Evolutionary conservation across 129 eudicot genomes (phyloP).

Genomic region (Tanacetum coccineum): DNA sequence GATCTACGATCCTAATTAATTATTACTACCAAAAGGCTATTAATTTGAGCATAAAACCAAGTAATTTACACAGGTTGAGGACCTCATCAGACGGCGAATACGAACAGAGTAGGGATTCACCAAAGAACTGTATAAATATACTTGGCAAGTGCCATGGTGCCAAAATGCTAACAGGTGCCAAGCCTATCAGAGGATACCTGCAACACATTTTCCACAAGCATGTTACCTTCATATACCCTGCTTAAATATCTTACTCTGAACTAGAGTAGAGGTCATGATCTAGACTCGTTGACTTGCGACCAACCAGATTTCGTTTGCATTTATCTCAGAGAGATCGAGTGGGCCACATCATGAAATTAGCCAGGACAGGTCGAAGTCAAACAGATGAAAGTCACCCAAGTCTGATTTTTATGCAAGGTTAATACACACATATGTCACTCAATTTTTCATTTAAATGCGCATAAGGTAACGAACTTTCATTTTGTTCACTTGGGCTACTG

Average conservation of each 20-base stretch:
- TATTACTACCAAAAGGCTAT: conserved; percentile 22
- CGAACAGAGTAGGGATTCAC: conserved; percentile 12
- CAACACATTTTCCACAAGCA: conserved; percentile 18
- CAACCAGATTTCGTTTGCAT: too few species aligned
- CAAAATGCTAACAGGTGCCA: conserved; percentile 17
- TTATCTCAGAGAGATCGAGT: too few species aligned
- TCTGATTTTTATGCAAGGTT: too few species aligned
- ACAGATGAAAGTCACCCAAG: too few species aligned
- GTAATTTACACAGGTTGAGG: conserved; percentile 38
- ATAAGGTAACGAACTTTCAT: too few species aligned
- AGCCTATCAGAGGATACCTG: conserved; percentile 31
- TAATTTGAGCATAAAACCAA: conserved; percentile 27
- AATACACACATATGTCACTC: too few species aligned
- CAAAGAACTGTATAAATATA: conserved; percentile 10
- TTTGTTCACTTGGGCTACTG: too few species aligned
- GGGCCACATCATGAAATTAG: too few species aligned
- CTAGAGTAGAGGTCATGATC: too few species aligned
- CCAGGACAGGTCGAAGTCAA: too few species aligned
- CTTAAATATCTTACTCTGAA: not conserved
- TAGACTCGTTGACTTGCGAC: too few species aligned
- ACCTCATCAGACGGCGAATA: conserved; percentile 22
- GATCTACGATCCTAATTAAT: conserved; percentile 28
- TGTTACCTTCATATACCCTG: not conserved
- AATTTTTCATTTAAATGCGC: too few species aligned
- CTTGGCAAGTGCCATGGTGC: conserved; percentile 13